Evolutionary conservation across 164 flowering plant species (phyloP).

Genomic region (Macadamia tetraphylla): DNA sequence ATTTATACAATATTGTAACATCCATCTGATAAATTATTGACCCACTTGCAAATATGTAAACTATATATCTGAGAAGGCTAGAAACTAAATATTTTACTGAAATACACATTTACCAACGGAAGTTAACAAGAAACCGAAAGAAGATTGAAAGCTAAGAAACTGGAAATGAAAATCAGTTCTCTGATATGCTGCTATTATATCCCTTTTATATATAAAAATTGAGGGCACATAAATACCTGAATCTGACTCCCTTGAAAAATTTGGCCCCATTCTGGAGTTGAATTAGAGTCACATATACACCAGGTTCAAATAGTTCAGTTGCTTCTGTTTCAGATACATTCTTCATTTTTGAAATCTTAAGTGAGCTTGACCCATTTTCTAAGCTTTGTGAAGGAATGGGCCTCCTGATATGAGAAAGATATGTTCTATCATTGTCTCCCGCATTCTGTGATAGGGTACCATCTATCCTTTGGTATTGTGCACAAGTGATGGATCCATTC

Average conservation of each 20-base stretch:
- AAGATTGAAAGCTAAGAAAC: not conserved
- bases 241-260: slow-evolving; percentile 43
- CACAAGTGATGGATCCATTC: slow-evolving; percentile 4
- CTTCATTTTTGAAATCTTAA: slow-evolving; percentile 9
- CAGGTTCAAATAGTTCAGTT: slow-evolving; percentile 49
- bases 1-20: no score
- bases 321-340: slow-evolving; percentile 21
- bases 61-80: no score
- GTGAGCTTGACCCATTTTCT: slow-evolving; percentile 13
- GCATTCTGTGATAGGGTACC: slow-evolving; percentile 3
- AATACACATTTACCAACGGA: not conserved
- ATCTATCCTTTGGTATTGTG: slow-evolving; percentile 5
- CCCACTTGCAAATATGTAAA: no score
- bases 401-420: not conserved
- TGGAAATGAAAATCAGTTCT: not conserved
- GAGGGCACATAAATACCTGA: slow-evolving; percentile 32
- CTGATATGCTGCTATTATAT: not conserved
- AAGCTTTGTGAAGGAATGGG: slow-evolving; percentile 10
- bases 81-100: no score
- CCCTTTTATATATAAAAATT: not conserved
- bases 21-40: no score
- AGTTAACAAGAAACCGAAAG: not conserved
- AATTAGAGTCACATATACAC: slow-evolving; percentile 37
- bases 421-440: not conserved
- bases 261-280: slow-evolving; percentile 27